These are phyloP conservation scores for Dryadomyces sulphureus DNA, from an alignment of 2,329 filamentous ascomycete species.

Conservation along the genomic window DNA sequence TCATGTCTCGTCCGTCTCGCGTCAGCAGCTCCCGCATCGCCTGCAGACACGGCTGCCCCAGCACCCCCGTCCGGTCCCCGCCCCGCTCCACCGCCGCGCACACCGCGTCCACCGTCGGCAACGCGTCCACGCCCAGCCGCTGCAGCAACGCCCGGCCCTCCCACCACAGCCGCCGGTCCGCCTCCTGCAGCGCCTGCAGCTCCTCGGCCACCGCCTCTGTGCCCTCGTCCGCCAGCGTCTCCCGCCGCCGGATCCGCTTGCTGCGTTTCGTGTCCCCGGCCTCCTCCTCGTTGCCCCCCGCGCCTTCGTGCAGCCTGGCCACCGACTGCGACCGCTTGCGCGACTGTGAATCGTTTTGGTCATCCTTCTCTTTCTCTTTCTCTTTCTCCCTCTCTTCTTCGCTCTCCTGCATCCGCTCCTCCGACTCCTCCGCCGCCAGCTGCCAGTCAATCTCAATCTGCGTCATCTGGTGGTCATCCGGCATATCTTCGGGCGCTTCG, in stretches of 20 bases:
- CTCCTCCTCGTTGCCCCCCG: constrained; percentile 33
- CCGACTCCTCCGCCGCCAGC: constrained; percentile 4
- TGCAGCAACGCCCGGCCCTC: constrained; percentile 40
- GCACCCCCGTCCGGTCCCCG: constrained; percentile 34
- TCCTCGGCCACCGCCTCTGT: constrained; percentile 39
- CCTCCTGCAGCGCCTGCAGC: constrained; percentile 40
- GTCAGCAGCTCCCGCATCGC: not conserved
- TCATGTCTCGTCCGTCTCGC: not conserved
- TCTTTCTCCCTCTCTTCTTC: not conserved
- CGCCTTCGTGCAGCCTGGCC: constrained; percentile 40
- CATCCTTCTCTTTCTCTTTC: constrained; percentile 9
- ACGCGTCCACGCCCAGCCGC: constrained; percentile 33
- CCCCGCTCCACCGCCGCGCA: constrained; percentile 9
- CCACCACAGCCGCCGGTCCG: constrained; percentile 40
- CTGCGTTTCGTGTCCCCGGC: constrained; percentile 44
- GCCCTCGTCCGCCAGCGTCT: constrained; percentile 37
- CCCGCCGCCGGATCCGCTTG: constrained; percentile 48
- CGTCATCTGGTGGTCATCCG: constrained; percentile 22
- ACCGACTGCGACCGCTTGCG: constrained; percentile 45
- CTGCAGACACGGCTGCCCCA: constrained; percentile 23
- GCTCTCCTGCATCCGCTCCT: not conserved
- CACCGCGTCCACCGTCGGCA: constrained; percentile 22
- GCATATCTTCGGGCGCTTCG: constrained; percentile 19
- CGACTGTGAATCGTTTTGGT: constrained; percentile 22
- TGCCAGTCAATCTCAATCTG: constrained; percentile 24